These are phyloP conservation scores for Cynara cardunculus DNA, from an alignment of 129 eudicot genomes.

Conservation along the genomic window DNA sequence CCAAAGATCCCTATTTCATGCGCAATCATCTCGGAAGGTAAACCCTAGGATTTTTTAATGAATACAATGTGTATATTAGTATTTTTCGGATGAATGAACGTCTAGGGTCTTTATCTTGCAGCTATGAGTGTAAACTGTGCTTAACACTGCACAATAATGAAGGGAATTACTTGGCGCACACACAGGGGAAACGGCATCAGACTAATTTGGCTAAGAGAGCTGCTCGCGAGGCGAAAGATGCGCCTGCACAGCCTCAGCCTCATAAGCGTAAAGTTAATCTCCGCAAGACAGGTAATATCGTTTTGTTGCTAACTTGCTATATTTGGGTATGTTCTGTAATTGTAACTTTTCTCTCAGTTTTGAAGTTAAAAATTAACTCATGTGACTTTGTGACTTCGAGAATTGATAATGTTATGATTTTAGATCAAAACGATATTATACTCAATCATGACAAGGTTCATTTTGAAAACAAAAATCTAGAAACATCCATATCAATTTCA, in stretches of 20 bases:
- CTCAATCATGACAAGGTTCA: background rate
- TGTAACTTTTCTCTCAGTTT: background rate
- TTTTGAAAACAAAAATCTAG: background rate
- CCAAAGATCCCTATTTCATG: slow-evolving; percentile 98
- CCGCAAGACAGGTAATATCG: slow-evolving; percentile 46
- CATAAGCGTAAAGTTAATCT: slow-evolving; percentile 71
- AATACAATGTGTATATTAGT: background rate
- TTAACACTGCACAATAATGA: slow-evolving; percentile 90
- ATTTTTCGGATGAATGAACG: background rate
- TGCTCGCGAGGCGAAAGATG: slow-evolving; percentile 96
- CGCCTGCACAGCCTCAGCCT: slow-evolving; percentile 95
- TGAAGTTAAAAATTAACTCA: background rate
- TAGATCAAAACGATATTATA: background rate
- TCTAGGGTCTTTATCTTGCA: slow-evolving; percentile 9
- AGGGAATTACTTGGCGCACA: slow-evolving; percentile 96
- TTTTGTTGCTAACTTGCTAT: background rate
- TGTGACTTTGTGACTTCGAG: background rate
- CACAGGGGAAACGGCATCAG: slow-evolving; percentile 97
- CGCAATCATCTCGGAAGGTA: slow-evolving; percentile 97
- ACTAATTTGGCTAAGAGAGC: slow-evolving; percentile 95
- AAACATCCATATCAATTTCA: background rate
- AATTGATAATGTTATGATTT: background rate
- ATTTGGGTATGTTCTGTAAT: background rate
- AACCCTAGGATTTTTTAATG: slow-evolving; percentile 7
- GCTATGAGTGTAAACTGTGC: slow-evolving; percentile 91